Base-by-base conservation (phyloP, 176 grass and related monocot species). In the Aegilops sharonensis region DNA sequence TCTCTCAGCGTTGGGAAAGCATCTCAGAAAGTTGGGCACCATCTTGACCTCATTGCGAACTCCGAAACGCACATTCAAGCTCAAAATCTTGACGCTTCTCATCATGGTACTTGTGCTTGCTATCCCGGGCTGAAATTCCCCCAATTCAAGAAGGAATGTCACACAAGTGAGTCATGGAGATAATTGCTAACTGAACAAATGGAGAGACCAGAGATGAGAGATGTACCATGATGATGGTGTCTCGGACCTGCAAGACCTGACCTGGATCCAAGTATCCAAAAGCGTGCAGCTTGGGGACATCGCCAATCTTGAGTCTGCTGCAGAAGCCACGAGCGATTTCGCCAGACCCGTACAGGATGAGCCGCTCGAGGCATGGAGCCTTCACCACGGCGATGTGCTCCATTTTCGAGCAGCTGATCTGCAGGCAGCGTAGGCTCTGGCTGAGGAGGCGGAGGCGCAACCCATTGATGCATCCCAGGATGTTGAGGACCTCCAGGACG, bases 1-100 rank as follows among this genome's bases (percentile, higher is more conserved):
- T 0, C 23, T 32, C 27, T 86, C 77, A 0, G 31, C 14, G 11
- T 62, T 71, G 52, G 77, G 72, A 18, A 87, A 87, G 67, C 77
- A 87, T 87, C 18, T 48, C 52, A 87, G 77, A 15, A 87, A 50
- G 31, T 35, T 59, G 18, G 48, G 64, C 52, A 87, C 5, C 77
- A 81, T 79, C 66, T 81, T 60, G 54, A 68, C 85, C 9, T 79
- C 64, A 62, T 71, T 47, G 11, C 65, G 18, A 39, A 31, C 50
- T 63, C 78, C 52, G 5, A 87, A 80, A 32, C 12, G 2, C 54
- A 87, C 66, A 4, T n/a, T 32, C 1, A 87, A 9, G 4, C 52
- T 68, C 20, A 87, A 35, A 11, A 73, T 63, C 67, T 64, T 81
- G 5, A 81, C 37, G n/a, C 54, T 73, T 5, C 40, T 29, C 34